A percentile compares a stretch with the other conserved stretches of the same genome.
Evolutionary conservation across 2,329 filamentous ascomycete genomes (phyloP).

Genomic region (Calonectria naviculata): DNA sequence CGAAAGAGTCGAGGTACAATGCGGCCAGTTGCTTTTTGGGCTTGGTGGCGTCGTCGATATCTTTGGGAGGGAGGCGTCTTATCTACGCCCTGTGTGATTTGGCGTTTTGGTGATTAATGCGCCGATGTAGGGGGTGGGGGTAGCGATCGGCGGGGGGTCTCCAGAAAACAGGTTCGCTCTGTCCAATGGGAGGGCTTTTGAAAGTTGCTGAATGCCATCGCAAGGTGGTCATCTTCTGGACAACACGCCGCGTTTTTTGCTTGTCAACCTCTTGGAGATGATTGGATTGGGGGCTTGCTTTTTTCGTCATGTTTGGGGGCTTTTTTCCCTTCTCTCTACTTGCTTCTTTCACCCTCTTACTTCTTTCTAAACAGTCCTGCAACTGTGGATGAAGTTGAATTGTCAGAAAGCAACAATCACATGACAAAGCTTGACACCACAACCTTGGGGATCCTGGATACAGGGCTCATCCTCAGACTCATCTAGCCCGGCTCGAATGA

Average conservation of each 20-base stretch:
- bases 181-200: constrained; percentile 1
- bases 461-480: not conserved
- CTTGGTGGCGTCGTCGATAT: constrained; percentile 27
- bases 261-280: not conserved
- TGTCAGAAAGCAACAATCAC: not conserved
- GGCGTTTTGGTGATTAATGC: constrained; percentile 38
- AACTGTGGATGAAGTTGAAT: not conserved
- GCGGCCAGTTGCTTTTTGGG: constrained; percentile 8
- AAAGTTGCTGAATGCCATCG: not conserved
- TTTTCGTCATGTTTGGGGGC: not conserved
- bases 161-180: not conserved
- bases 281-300: not conserved
- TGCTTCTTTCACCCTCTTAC: not conserved
- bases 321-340: not conserved
- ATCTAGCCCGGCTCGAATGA: not conserved
- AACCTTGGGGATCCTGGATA: not conserved
- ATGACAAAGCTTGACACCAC: not conserved
- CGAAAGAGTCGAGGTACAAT: not conserved
- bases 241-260: not conserved
- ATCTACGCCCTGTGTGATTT: constrained; percentile 31
- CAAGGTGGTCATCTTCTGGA: not conserved
- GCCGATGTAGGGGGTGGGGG: constrained; percentile 1
- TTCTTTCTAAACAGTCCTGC: not conserved
- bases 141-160: constrained; percentile 1
- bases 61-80: constrained; percentile 26